Percentiles rank a stretch among this genome's conserved stretches.
Conservation (phyloP, 495 filamentous ascomycete genomes). For the Trichoderma reesei region DNA sequence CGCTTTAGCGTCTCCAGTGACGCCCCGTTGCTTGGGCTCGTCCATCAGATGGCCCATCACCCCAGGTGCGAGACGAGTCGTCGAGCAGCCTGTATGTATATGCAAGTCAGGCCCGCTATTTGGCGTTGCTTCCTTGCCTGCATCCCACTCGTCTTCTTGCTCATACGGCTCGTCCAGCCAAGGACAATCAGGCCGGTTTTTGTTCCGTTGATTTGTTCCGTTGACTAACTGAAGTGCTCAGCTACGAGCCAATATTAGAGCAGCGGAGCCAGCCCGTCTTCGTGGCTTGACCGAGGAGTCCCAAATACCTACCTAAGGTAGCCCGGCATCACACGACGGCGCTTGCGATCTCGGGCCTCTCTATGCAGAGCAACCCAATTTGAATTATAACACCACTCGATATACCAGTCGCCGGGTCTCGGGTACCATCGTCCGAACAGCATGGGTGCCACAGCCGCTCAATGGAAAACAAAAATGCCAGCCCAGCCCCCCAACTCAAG, state of each 20-base stretch:
- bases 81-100: background rate
- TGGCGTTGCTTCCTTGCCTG: background rate
- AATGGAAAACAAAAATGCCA: background rate
- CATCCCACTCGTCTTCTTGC: constrained; percentile 1
- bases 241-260: background rate
- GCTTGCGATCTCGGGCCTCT: background rate
- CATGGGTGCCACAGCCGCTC: background rate
- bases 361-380: background rate
- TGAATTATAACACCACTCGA: background rate
- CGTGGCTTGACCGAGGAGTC: background rate
- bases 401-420: background rate
- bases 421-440: background rate
- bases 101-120: background rate
- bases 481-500: background rate
- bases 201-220: background rate
- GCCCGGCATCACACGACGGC: background rate
- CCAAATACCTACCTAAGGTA: background rate
- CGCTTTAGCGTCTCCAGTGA: background rate
- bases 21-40: background rate
- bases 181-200: background rate
- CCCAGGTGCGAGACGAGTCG: background rate
- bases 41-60: background rate
- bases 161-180: background rate
- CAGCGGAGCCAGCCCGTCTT: background rate
- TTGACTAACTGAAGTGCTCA: background rate